These are phyloP conservation scores for Thielaviopsis euricoi DNA, from an alignment of 2,329 filamentous ascomycete species.

Conservation along the genomic window DNA sequence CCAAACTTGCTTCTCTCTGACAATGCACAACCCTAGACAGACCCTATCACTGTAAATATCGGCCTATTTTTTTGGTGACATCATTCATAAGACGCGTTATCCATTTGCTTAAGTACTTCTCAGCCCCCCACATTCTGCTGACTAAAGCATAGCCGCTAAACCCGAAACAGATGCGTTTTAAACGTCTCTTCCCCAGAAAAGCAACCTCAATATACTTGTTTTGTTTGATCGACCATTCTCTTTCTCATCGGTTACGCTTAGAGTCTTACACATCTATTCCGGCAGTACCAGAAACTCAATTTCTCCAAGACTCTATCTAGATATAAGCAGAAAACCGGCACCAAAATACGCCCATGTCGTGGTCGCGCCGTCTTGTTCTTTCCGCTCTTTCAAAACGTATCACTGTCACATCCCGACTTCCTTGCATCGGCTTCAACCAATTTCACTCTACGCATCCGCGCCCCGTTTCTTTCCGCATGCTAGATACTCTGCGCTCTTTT, in stretches of 20 bases:
- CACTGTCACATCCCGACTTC: background rate
- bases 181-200: conserved; percentile 1
- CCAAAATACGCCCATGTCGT: background rate
- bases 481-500: conserved; percentile 58
- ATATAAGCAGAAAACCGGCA: background rate
- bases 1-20: no score
- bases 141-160: background rate
- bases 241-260: no score
- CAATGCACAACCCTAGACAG: no score
- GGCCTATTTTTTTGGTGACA: no score
- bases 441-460: background rate
- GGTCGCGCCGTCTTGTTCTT: background rate
- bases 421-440: background rate
- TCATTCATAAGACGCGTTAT: no score
- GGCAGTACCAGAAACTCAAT: no score
- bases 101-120: no score
- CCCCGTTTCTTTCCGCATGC: conserved; percentile 28
- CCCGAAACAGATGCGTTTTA: background rate
- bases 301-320: no score
- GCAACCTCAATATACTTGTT: no score
- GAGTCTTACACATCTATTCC: no score
- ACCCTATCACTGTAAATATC: no score
- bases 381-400: background rate
- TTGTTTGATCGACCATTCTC: no score
- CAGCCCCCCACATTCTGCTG: background rate